Evolutionary conservation across 345 rosid species (phyloP).

Genomic region (Syzygium aromaticum): DNA sequence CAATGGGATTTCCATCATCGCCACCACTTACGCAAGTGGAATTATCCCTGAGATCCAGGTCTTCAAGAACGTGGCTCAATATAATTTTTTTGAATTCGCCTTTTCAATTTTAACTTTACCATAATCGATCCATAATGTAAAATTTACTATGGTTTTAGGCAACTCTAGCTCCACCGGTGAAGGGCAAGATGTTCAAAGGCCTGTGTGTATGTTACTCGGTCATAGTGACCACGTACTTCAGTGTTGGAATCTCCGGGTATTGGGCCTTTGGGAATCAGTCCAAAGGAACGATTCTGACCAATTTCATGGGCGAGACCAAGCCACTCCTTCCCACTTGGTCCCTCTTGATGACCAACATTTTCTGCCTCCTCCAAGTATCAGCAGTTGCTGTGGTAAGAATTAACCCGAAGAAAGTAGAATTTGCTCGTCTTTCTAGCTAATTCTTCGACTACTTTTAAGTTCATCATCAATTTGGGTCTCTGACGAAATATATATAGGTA

Average conservation of each 20-base stretch:
- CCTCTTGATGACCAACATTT: slow-evolving; percentile 34
- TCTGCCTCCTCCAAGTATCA: slow-evolving; percentile 26
- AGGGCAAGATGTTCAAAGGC: slow-evolving; percentile 64
- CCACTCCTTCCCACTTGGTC: slow-evolving; percentile 45
- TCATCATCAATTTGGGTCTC: neutral
- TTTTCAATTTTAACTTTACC: neutral
- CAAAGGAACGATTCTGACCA: slow-evolving; percentile 17
- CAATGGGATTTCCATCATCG: slow-evolving; percentile 39
- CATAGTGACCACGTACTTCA: slow-evolving; percentile 22
- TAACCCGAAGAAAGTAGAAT: too few relatives aligned
- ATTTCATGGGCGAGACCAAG: slow-evolving; percentile 27
- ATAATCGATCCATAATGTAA: neutral
- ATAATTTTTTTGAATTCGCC: neutral
- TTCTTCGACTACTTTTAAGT: neutral
- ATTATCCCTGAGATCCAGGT: slow-evolving; percentile 68
- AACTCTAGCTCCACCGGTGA: slow-evolving; percentile 46
- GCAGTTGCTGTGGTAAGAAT: slow-evolving; percentile 33
- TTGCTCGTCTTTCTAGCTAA: neutral
- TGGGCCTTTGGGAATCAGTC: slow-evolving; percentile 52
- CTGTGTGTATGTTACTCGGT: slow-evolving; percentile 37
- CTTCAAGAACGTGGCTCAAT: neutral
- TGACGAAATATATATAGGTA: slow-evolving; percentile 7
- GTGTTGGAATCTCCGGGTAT: slow-evolving; percentile 45
- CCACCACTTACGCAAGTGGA: slow-evolving; percentile 42
- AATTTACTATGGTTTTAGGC: slow-evolving; percentile 11